Base-by-base conservation (phyloP, 331 rosid genomes). In the Spiraea crenata region DNA sequence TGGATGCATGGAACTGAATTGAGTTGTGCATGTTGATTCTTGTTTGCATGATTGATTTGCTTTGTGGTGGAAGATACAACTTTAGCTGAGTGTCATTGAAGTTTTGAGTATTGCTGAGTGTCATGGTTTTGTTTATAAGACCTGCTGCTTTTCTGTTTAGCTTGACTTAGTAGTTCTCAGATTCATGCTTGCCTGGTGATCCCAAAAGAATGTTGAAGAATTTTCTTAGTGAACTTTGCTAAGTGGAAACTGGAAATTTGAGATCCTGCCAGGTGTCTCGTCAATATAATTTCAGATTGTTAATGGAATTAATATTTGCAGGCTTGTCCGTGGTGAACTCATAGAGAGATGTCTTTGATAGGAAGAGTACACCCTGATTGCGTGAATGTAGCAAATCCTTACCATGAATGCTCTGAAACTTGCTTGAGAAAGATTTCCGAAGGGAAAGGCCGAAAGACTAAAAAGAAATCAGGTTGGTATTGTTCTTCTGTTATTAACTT, bases 331-430 rank as follows among this genome's bases (percentile, higher is more conserved):
- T 25, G 78, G 78, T 66, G 71, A 76, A 5, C 69, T 50, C 3
- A 45, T 65, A 71, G 75, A 52, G 48, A 72, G 81, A 93, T 93
- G 99, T 84, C 95, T 64, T 82, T 79, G 65, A 67, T 71, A 37
- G 78, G 77, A 84, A 85, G 65, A 82, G 82, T 87, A 46, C 78
- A 75, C 63, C 76, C 88, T 63, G 81, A 85, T 63, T 95, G 97
- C 70, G 54, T 58, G 4, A 48, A 91, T 79, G 79, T 44, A 35
- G 76, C 88, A 1, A 93, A 93, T 82, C 99, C 99, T 14, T 93
- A 77, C 80, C 99, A 93, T 73, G 88, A 84, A 74, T 93, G 99
- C 72, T 75, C 92, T 8, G 84, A 91, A 25, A 60, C 74, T 51
- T 93, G 99, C 86, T 38, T 71, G 74, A 82, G 63, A 57, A 90